A percentile compares a stretch with the other conserved stretches of the same genome.
Evolutionary conservation across 768 basidiomycete genomes (phyloP).

Genomic region (Boletellus ananas): DNA sequence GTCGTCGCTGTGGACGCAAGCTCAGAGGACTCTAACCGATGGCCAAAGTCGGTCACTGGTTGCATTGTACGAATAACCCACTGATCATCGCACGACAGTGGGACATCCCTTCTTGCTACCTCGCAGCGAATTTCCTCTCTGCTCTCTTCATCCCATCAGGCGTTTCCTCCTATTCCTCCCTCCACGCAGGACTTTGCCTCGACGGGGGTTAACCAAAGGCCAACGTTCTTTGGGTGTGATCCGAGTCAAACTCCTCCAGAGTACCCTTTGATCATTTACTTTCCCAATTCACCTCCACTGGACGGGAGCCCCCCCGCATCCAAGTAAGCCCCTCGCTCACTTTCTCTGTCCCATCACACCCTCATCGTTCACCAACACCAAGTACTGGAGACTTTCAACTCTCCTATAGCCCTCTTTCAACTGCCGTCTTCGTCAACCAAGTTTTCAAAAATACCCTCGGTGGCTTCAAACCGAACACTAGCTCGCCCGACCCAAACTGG

Average conservation of each 20-base stretch:
- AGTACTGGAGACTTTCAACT: slow-evolving; percentile 60
- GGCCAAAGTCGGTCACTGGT: slow-evolving; percentile 55
- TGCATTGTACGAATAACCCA: neutral
- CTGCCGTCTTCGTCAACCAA: slow-evolving; percentile 57
- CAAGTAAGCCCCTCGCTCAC: slow-evolving; percentile 43
- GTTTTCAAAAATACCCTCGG: slow-evolving; percentile 51
- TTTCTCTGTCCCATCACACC: neutral
- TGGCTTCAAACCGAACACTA: slow-evolving; percentile 60
- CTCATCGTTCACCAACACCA: neutral
- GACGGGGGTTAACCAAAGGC: slow-evolving; percentile 59
- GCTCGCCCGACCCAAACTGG: slow-evolving; percentile 51
- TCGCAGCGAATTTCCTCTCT: slow-evolving; percentile 41
- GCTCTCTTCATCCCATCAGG: slow-evolving; percentile 49
- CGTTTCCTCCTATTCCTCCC: slow-evolving; percentile 61
- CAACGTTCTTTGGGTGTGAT: slow-evolving; percentile 81
- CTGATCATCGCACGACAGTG: slow-evolving; percentile 35
- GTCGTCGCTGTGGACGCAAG: slow-evolving; percentile 73
- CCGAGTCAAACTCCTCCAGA: slow-evolving; percentile 45
- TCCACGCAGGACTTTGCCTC: slow-evolving; percentile 48
- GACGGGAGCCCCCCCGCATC: slow-evolving; percentile 57
- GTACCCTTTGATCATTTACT: slow-evolving; percentile 67
- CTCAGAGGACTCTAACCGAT: slow-evolving; percentile 53
- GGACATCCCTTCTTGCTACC: slow-evolving; percentile 47
- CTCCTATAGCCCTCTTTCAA: slow-evolving; percentile 54
- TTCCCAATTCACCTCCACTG: slow-evolving; percentile 74